Evolutionary conservation across 805 yeast species (phyloP), one percentile per base, ranked within the genome.

Genomic region (Torulaspora microellipsoides): DNA sequence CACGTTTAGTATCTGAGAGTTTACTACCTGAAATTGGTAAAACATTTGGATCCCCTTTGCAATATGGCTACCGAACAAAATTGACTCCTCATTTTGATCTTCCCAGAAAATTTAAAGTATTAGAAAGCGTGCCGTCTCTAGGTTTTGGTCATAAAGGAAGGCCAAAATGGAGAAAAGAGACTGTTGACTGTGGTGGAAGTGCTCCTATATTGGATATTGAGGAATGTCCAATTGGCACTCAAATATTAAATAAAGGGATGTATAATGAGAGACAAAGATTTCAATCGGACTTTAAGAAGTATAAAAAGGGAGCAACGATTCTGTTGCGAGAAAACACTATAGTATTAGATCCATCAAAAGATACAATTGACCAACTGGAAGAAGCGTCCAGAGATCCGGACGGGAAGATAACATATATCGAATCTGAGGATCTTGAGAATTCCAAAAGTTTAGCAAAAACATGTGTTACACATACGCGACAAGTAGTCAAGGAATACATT

Each of bases 21-120:
- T 59, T 67, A 35, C 60, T 86, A 14, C 96, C 96, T 0, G 69
- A 54, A 8, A 69, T 91, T 29, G 75, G 75, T 1, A 65, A 70
- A 1, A 86, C 95, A 0, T 76, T 83, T 31, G 76, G 81, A 6
- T 85, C 95, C 9, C 99, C 99, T 3, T 67, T 79, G 44, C 74
- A 81, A 52, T 85, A 74, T 60, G 72, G 73, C 30, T 93, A 93
- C 66, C 74, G 99, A 60, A 93, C 99, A 0, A 93, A 93, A 60
- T 73, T 93, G 33, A 93, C 99, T 0, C 99, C 99, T 4, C 99
- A 93, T 67, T 93, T 90, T 65, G 89, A 85, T 56, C 67, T 86
- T 31, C 93, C 95, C 17, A 75, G 80, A 56, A 69, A 65, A 36
- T 48, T 60, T 10, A 67, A 67, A 39, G 68, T 71, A 10, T 56